A percentile compares a stretch with the other conserved stretches of the same genome.
Conservation (phyloP, 2,329 filamentous ascomycete genomes). For the Aschersonia sp. region DNA sequence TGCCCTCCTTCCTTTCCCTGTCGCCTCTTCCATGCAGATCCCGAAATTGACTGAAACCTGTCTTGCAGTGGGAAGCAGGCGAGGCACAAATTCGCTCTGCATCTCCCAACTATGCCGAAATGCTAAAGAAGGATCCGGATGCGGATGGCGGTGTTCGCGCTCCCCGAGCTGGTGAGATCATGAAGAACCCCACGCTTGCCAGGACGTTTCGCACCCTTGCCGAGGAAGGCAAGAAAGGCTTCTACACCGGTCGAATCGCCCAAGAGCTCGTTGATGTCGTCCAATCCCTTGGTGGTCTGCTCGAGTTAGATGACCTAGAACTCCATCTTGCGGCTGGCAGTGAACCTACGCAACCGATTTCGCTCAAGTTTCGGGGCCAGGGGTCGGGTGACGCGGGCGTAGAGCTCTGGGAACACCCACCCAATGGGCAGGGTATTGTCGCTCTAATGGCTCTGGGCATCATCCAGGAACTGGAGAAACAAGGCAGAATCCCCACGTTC, state of each 20-base stretch:
- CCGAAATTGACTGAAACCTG: background rate
- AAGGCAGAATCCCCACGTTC: conserved; percentile 61
- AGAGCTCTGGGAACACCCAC: conserved; percentile 91
- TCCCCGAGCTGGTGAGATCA: conserved; percentile 69
- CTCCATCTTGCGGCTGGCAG: conserved; percentile 54
- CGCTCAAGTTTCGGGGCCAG: conserved; percentile 61
- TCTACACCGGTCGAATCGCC: conserved; percentile 76
- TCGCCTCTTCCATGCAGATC: background rate
- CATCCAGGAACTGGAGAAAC: conserved; percentile 67
- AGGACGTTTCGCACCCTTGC: conserved; percentile 69
- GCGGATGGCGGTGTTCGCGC: conserved; percentile 57
- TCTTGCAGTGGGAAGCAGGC: conserved; percentile 50
- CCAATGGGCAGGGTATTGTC: conserved; percentile 91
- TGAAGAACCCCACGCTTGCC: conserved; percentile 72
- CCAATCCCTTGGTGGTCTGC: conserved; percentile 57
- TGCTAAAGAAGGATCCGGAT: conserved; percentile 64
- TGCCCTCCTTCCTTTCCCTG: conserved; percentile 16
- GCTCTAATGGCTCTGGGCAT: conserved; percentile 91
- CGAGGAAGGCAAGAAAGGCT: conserved; percentile 72
- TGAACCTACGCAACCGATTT: conserved; percentile 75
- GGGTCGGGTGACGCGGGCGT: conserved; percentile 37
- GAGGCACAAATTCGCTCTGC: conserved; percentile 52
- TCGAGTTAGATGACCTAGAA: conserved; percentile 67
- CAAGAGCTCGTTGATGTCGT: conserved; percentile 69
- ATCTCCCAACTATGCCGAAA: conserved; percentile 75